A percentile compares a stretch with the other conserved stretches of the same genome.
Conservation (phyloP, 331 rosid species). For the Quercus tomentella region DNA sequence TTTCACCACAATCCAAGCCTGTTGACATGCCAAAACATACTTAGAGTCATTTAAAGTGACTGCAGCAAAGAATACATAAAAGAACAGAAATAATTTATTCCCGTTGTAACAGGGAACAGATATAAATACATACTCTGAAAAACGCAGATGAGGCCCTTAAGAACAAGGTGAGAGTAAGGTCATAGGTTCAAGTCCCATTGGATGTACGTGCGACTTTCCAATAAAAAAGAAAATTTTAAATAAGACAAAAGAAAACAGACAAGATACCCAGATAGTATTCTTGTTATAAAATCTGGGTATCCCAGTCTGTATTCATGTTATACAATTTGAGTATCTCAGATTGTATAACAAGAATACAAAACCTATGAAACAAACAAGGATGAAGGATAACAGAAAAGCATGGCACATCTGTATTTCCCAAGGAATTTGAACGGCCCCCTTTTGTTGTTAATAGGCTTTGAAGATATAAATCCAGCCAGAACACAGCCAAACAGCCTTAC, state of each 20-base stretch:
- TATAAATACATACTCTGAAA: background rate
- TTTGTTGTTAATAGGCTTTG: background rate
- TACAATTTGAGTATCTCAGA: background rate
- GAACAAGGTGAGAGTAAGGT: too few species aligned
- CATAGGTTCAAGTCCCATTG: too few species aligned
- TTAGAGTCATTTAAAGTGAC: slow-evolving; percentile 19
- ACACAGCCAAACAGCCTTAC: background rate
- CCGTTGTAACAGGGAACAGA: background rate
- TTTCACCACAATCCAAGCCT: slow-evolving; percentile 41
- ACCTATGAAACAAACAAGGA: background rate
- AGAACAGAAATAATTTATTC: background rate
- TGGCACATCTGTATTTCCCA: background rate
- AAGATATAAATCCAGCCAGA: background rate
- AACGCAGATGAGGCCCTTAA: background rate
- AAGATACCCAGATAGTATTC: too few species aligned
- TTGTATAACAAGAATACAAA: background rate
- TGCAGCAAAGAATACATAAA: slow-evolving; percentile 2
- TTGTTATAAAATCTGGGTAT: too few species aligned
- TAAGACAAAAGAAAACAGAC: too few species aligned
- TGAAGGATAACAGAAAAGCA: background rate
- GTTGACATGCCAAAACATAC: slow-evolving; percentile 24
- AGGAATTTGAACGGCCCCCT: background rate
- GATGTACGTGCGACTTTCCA: too few species aligned
- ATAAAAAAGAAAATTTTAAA: too few species aligned
- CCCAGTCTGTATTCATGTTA: too few species aligned